Base-by-base conservation (phyloP, 148 eudicot species). In the Vaccinium corymbosum region DNA sequence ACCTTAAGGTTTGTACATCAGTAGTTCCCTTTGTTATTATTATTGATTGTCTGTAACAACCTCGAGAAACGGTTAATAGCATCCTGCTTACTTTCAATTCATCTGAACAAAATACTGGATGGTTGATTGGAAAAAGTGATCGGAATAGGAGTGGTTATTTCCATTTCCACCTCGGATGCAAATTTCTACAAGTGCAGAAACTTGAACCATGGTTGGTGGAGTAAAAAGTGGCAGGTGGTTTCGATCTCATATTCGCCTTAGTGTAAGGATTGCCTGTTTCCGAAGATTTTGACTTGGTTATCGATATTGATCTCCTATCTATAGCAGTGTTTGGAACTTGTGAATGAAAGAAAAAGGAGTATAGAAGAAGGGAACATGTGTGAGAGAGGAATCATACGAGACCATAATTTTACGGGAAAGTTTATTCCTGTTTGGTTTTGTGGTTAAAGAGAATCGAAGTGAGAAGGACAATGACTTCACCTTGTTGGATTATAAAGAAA, bases 191-290 rank as follows among this genome's bases (percentile, higher is more conserved):
- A 51, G 46, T 85, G 88, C 94, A 94, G 98, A 96, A 90, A 84
- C 91, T 96, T 87, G 98, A 94, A 75, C 97, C 95, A 1, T 94
- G 98, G 98, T 93, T 76, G 91, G 87, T 84, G 87, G 90, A 86
- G 92, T 92, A 2, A 35, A 35, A 35, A 35, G 38, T 35, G 38
- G 38, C 38, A 35, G 38, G 38, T 35, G 38, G 38, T 35, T 35
- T 35, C 4, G 38, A 35, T 35, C 38, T 35, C 38, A 35, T 94
- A 74, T 91, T 97, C 49, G 89, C 88, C 55, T 81, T 35, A 35
- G 94, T 92, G 49, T 94, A 89, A 89, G 97, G 94, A 64, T 89
- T 96, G 78, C 98, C 97, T 62, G 90, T 89, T 75, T 87, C 90
- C 11, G 94, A 94, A 87, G 97, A 94, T 88, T 80, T 88, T 61